Evolutionary conservation across 352 stramenopile species (phyloP).

Genomic region (Phytopythium ostracodes): DNA sequence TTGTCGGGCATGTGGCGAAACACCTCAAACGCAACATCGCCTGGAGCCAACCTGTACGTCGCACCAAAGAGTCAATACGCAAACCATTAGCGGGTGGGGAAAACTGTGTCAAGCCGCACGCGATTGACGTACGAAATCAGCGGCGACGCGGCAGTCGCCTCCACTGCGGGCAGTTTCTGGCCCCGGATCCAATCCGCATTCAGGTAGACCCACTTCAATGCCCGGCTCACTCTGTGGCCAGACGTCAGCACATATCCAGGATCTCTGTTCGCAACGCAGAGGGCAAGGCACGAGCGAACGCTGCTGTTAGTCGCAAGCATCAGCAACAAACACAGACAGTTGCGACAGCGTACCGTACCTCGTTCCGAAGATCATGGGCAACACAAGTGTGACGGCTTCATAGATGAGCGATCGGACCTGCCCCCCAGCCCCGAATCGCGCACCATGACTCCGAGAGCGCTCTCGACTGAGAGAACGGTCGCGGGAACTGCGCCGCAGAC

Average conservation of each 20-base stretch:
- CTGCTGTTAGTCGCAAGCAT: not conserved
- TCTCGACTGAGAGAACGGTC: conserved; percentile 38
- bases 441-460: conserved; percentile 45
- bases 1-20: conserved; percentile 88
- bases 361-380: conserved; percentile 71
- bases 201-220: conserved; percentile 85
- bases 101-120: no score
- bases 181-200: conserved; percentile 84
- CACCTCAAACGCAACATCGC: conserved; percentile 73
- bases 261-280: conserved; percentile 33
- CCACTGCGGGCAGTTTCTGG: conserved; percentile 50
- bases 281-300: not conserved
- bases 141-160: conserved; percentile 8
- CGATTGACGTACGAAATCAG: conserved; percentile 34
- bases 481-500: conserved; percentile 64
- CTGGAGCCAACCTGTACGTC: conserved; percentile 37
- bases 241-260: conserved; percentile 65
- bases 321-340: not conserved
- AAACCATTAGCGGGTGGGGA: no score
- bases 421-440: conserved; percentile 40
- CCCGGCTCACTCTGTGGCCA: conserved; percentile 59
- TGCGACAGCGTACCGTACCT: conserved; percentile 23
- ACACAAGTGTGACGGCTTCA: conserved; percentile 69
- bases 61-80: not conserved
- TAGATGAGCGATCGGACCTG: conserved; percentile 69